phyloP scores from a whole-genome alignment of 2,329 filamentous ascomycete genomes.

The Ophiostoma sp. region DNA sequence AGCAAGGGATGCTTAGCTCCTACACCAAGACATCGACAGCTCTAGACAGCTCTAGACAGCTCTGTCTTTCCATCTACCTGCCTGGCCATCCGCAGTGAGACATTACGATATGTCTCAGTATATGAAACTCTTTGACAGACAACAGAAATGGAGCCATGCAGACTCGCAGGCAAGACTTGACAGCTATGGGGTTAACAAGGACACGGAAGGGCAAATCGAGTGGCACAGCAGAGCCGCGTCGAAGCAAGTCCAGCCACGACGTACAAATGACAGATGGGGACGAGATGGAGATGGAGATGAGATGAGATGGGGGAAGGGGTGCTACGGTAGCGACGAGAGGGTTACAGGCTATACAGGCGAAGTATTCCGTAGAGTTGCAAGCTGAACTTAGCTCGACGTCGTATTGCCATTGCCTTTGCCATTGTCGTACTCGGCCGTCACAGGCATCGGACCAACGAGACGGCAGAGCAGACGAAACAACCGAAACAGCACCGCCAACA shows the following conservation, averaged over 20 bases:
- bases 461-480: background rate
- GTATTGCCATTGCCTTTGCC: background rate
- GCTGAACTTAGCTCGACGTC: background rate
- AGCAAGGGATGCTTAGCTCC: background rate
- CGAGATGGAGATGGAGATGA: background rate
- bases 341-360: background rate
- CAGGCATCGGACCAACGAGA: background rate
- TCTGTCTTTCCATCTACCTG: background rate
- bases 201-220: background rate
- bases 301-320: background rate
- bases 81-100: background rate
- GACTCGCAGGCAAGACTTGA: background rate
- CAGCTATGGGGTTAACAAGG: background rate
- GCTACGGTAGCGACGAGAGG: background rate
- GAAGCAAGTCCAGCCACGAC: background rate
- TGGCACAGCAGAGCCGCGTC: background rate
- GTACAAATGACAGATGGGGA: background rate
- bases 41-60: background rate
- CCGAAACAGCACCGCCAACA: background rate
- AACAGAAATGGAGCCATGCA: too few species aligned
- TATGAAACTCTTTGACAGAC: background rate
- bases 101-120: background rate
- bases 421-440: background rate
- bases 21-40: background rate
- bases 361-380: background rate